Evolutionary conservation across 179 eudicot species (phyloP).

Genomic region (Actinidia chinensis): DNA sequence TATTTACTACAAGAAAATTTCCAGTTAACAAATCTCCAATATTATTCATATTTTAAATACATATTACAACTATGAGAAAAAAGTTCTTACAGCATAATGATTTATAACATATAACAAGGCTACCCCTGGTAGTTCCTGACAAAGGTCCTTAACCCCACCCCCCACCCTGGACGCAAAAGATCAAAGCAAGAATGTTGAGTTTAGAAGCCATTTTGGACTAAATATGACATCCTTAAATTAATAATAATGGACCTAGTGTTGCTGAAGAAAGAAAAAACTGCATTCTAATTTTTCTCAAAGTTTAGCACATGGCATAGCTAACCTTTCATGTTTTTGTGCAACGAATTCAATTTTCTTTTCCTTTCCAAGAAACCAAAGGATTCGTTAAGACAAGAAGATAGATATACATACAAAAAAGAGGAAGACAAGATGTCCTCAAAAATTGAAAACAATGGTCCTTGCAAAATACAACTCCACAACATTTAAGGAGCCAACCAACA

Average conservation of each 20-base stretch:
- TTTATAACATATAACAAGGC: no score
- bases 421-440: not conserved
- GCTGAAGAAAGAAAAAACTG: not conserved
- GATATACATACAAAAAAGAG: not conserved
- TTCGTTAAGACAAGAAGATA: not conserved
- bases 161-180: not conserved
- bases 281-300: not conserved
- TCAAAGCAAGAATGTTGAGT: not conserved
- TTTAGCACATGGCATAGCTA: not conserved
- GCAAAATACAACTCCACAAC: not conserved
- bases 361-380: not conserved
- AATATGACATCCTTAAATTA: not conserved
- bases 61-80: no score
- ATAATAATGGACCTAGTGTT: not conserved
- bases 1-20: no score
- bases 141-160: not conserved
- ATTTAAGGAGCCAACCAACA: not conserved
- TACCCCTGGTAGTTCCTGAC: no score
- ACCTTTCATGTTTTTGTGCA: not conserved
- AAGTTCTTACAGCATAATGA: no score
- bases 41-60: no score
- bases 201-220: not conserved
- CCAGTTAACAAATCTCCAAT: no score
- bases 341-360: not conserved
- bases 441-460: not conserved